These are phyloP conservation scores for Yamadazyma kitorensis DNA, from an alignment of 805 yeast genomes.

Conservation along the genomic window DNA sequence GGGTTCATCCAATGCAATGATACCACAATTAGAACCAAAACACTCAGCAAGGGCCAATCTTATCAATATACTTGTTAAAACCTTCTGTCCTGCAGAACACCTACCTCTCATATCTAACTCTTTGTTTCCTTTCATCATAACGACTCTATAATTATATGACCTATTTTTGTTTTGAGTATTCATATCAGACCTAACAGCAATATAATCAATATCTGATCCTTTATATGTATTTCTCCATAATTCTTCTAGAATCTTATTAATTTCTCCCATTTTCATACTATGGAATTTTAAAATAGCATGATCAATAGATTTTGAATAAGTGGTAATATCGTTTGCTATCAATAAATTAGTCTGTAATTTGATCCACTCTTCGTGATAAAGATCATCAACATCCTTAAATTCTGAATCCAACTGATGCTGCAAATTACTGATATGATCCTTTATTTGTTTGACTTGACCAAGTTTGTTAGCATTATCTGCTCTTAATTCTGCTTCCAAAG, in stretches of 20 bases:
- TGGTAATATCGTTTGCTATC: conserved; percentile 76
- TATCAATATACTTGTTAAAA: conserved; percentile 86
- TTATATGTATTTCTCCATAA: conserved; percentile 92
- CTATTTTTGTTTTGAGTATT: conserved; percentile 50
- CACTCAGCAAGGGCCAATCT: conserved; percentile 92
- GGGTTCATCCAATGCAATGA: conserved; percentile 96
- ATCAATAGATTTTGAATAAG: conserved; percentile 83
- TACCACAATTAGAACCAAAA: conserved; percentile 92
- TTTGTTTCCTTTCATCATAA: conserved; percentile 87
- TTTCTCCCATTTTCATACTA: conserved; percentile 86
- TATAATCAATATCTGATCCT: conserved; percentile 93
- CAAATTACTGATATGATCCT: conserved; percentile 60
- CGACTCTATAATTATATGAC: conserved; percentile 88
- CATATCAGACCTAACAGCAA: conserved; percentile 79
- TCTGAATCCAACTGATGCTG: conserved; percentile 65
- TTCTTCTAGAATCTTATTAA: conserved; percentile 83
- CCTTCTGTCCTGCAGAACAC: conserved; percentile 98
- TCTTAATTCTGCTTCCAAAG: conserved; percentile 51
- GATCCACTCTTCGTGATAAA: conserved; percentile 69
- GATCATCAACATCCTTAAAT: conserved; percentile 61
- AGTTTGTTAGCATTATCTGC: conserved; percentile 67
- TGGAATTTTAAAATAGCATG: conserved; percentile 93
- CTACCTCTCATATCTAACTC: conserved; percentile 98
- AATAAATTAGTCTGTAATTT: conserved; percentile 71
- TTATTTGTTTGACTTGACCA: conserved; percentile 85